Conservation (phyloP, 2,329 filamentous ascomycete genomes). For the Aureobasidium sp. region DNA sequence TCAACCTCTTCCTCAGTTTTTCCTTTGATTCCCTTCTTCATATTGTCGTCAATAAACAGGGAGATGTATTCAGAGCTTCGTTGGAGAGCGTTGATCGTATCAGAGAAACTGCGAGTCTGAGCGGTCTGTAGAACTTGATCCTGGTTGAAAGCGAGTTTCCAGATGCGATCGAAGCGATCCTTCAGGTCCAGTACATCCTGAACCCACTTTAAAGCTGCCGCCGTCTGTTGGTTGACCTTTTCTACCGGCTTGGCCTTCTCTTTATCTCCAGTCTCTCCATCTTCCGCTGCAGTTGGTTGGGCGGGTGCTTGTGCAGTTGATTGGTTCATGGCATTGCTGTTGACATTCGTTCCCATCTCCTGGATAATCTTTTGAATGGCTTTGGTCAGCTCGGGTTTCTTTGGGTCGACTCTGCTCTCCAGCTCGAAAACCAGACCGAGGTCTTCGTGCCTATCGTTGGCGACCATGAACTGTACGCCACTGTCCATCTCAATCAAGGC, state of each 20-base stretch:
- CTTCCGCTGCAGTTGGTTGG: slow-evolving; percentile 51
- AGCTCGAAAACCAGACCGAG: slow-evolving; percentile 75
- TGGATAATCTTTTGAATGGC: slow-evolving; percentile 69
- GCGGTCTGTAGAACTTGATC: slow-evolving; percentile 75
- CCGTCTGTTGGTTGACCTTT: slow-evolving; percentile 66
- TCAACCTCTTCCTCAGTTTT: slow-evolving; percentile 89
- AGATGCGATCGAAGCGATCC: slow-evolving; percentile 80
- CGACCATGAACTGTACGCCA: slow-evolving; percentile 82
- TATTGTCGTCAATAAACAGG: slow-evolving; percentile 91
- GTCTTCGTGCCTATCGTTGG: slow-evolving; percentile 75
- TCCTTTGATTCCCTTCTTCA: slow-evolving; percentile 88
- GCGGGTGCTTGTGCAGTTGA: slow-evolving; percentile 41
- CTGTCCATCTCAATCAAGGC: slow-evolving; percentile 84
- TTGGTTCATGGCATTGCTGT: slow-evolving; percentile 54
- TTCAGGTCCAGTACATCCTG: slow-evolving; percentile 82
- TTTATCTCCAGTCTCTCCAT: slow-evolving; percentile 36
- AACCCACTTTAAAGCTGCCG: slow-evolving; percentile 88
- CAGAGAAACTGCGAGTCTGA: slow-evolving; percentile 77
- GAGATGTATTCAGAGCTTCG: slow-evolving; percentile 89
- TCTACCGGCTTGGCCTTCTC: slow-evolving; percentile 45
- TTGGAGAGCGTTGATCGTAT: slow-evolving; percentile 84
- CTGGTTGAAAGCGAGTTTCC: slow-evolving; percentile 61
- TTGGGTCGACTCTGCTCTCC: slow-evolving; percentile 66
- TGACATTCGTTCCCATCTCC: slow-evolving; percentile 75
- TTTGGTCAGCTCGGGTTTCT: slow-evolving; percentile 61